phyloP scores from a whole-genome alignment of 768 basidiomycete species.

The Mrakia gelida region DNA sequence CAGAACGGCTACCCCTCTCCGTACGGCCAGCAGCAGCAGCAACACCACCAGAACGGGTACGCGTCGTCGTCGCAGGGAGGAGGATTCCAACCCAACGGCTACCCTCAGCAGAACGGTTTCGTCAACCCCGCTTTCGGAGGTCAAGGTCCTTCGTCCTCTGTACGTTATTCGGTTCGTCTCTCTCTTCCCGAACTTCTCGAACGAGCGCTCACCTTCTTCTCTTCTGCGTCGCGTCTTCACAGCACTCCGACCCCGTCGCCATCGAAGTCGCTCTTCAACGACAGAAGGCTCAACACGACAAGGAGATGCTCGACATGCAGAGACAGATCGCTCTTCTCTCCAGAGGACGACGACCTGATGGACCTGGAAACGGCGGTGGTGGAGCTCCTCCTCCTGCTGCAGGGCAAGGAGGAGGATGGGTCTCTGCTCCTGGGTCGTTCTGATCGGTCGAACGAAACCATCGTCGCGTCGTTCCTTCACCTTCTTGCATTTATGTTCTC shows the following conservation, averaged over 20 bases:
- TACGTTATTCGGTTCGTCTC: background rate
- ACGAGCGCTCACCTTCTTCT: background rate
- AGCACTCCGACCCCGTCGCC: background rate
- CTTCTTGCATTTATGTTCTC: too few species aligned
- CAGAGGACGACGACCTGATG: background rate
- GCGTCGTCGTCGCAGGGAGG: background rate
- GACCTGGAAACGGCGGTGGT: background rate
- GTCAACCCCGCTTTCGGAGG: background rate
- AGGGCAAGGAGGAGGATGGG: background rate
- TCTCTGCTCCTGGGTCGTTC: background rate
- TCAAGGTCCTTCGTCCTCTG: background rate
- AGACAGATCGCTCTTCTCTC: constrained; percentile 29
- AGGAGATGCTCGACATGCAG: constrained; percentile 30
- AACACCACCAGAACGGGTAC: background rate
- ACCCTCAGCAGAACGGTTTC: constrained; percentile 6
- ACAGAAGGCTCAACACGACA: constrained; percentile 26
- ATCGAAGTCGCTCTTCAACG: constrained; percentile 20
- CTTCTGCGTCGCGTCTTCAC: background rate
- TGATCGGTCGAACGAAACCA: too few species aligned
- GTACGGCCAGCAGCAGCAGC: background rate
- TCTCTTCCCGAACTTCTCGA: background rate
- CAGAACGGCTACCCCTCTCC: background rate
- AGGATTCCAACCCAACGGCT: background rate
- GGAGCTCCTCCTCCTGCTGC: background rate
- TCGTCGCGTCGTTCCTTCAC: too few species aligned